phyloP scores from a whole-genome alignment of 192 early-diverging fungal species.

The Jimgerdemannia flammicorona region DNA sequence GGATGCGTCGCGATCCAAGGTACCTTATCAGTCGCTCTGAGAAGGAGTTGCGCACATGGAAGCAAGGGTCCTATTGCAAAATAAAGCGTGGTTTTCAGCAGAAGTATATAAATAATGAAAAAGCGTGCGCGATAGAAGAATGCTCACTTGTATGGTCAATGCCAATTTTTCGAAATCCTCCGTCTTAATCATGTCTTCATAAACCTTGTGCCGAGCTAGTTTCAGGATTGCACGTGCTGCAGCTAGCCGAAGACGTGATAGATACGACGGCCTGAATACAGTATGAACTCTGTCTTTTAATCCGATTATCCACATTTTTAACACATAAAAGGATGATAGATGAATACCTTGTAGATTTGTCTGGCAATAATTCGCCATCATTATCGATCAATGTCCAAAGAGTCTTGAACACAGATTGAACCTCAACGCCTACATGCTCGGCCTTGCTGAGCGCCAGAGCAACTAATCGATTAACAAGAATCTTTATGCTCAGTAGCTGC shows the following conservation, averaged over 20 bases:
- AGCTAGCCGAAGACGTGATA: conserved; percentile 63
- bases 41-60: conserved; percentile 73
- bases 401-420: conserved; percentile 54
- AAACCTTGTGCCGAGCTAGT: conserved; percentile 45
- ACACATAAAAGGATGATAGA: too few species aligned
- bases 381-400: conserved; percentile 56
- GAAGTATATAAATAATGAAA: neutral
- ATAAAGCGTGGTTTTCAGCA: neutral
- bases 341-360: conserved; percentile 34
- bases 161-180: conserved; percentile 55
- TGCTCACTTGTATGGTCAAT: conserved; percentile 54
- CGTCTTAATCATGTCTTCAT: conserved; percentile 49
- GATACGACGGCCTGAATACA: neutral
- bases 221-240: conserved; percentile 64
- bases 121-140: neutral
- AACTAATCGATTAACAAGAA: conserved; percentile 64
- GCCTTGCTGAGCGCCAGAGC: conserved; percentile 29
- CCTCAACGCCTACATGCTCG: conserved; percentile 32
- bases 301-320: neutral
- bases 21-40: conserved; percentile 69
- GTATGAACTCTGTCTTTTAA: conserved; percentile 3
- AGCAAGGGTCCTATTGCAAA: conserved; percentile 65
- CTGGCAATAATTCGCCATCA: conserved; percentile 61
- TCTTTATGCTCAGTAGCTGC: conserved; percentile 57
- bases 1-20: conserved; percentile 55